Base-by-base conservation (phyloP, 371 early-diverging fungal species). In the Actinomucor elegans region DNA sequence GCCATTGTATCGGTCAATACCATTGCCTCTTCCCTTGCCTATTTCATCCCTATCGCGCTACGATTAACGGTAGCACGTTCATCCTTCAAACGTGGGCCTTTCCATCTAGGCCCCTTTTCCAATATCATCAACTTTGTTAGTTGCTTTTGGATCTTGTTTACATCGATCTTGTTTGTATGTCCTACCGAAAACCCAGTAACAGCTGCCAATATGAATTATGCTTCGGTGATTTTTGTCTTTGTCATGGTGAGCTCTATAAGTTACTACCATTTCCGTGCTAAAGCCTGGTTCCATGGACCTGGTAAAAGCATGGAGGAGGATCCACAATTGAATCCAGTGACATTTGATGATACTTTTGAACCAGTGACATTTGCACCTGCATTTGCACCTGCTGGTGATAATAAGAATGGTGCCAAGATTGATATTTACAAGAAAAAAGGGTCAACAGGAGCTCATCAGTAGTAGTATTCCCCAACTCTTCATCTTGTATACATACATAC, bases 11-110 rank as follows among this genome's bases (percentile, higher is more conserved):
- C 81, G 54, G 75, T 87, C 45, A 78, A 79, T 34, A 84, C 84
- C 36, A 84, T 88, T 55, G 85, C 82, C 28, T 72, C 81, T 21
- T 81, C 80, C 49, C 74, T 86, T 42, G 82, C 84, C 18, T 88
- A 88, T 51, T 84, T 80, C 35, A 79, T 84, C 42, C 88, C 88
- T 20, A 83, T 85, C n/a, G 60, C 71, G 32, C 71, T 75, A 23
- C 47, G 46, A 20, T 33, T 79, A 23, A 76, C 79, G 9, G 64
- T 76, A 27, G 72, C 79, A 15, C 64, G 73, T 34, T 67, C 79
- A 21, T 56, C 35, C 4, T 85, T 85, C 48, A 47, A 71, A 40
- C 75, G 64, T 5, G 83, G 85, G 7, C 86, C 86, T 0, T 79
- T 84, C 43, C 72, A 81, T 28, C 60, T 88, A n/a, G 89, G 89